phyloP scores from a whole-genome alignment of 352 stramenopile genomes.

The Labyrinthula sp. region DNA sequence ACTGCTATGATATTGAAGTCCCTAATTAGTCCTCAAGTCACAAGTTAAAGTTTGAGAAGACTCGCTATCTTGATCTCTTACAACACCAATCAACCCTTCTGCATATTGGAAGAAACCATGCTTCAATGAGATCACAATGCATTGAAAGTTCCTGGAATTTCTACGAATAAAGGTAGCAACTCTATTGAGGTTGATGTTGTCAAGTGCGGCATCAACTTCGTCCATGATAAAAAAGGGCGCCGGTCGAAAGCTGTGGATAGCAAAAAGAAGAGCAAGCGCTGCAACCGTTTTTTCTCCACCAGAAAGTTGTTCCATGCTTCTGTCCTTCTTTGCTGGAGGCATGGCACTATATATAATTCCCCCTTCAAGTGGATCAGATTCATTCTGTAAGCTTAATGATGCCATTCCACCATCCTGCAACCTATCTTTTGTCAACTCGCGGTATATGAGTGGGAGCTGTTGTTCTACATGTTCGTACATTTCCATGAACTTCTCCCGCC shows the following conservation, averaged over 20 bases:
- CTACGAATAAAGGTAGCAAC: constrained; percentile 82
- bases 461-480: constrained; percentile 76
- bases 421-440: constrained; percentile 88
- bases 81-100: constrained; percentile 68
- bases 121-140: constrained; percentile 92
- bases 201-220: constrained; percentile 94
- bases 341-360: constrained; percentile 98
- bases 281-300: constrained; percentile 97
- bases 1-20: no score
- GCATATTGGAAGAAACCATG: constrained; percentile 86
- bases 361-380: constrained; percentile 76
- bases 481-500: constrained; percentile 51
- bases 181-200: constrained; percentile 98
- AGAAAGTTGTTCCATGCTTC: constrained; percentile 90
- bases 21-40: no score
- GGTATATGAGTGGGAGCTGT: constrained; percentile 78
- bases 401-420: constrained; percentile 71
- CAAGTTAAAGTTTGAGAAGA: constrained; percentile 32
- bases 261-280: constrained; percentile 91
- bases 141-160: constrained; percentile 72
- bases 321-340: constrained; percentile 95
- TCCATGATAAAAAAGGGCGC: constrained; percentile 97
- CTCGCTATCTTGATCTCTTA: constrained; percentile 24
- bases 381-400: constrained; percentile 49
- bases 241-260: constrained; percentile 65